These are phyloP conservation scores for Mallotus repandus DNA, from an alignment of 441 rosid species.

Conservation along the genomic window DNA sequence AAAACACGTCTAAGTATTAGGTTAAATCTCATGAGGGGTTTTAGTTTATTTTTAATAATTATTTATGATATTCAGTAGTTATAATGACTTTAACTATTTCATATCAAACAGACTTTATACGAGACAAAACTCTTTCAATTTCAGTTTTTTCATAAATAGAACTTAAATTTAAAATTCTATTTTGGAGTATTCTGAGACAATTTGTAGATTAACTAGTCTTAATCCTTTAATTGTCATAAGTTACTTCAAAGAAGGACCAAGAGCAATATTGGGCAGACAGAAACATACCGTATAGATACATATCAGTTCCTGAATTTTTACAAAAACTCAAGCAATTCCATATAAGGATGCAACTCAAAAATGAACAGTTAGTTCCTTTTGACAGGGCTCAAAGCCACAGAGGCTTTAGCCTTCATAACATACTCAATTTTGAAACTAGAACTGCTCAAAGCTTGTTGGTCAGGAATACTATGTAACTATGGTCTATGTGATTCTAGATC, in stretches of 20 bases:
- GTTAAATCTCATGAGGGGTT: too few relatives aligned
- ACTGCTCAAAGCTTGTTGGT: too few relatives aligned
- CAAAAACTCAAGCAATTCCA: constrained; percentile 59
- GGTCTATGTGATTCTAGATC: too few relatives aligned
- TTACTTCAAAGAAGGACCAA: constrained; percentile 56
- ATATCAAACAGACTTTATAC: too few relatives aligned
- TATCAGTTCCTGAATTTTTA: constrained; percentile 62
- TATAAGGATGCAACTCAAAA: constrained; percentile 44
- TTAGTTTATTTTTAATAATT: too few relatives aligned
- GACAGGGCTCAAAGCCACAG: constrained; percentile 55
- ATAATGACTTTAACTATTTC: too few relatives aligned
- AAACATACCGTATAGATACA: constrained; percentile 52
- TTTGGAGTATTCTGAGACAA: not conserved
- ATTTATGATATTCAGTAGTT: too few relatives aligned
- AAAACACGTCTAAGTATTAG: too few relatives aligned
- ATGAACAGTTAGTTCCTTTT: constrained; percentile 49
- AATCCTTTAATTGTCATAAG: not conserved
- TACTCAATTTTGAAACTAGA: too few relatives aligned
- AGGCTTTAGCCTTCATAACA: not conserved
- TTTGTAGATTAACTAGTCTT: not conserved
- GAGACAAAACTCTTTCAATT: too few relatives aligned
- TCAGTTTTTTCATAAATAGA: rapidly evolving
- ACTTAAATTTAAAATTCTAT: too few relatives aligned
- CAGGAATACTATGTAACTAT: too few relatives aligned
- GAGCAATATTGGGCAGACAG: constrained; percentile 77